Evolutionary conservation across 495 filamentous ascomycete genomes (phyloP), one percentile per base, ranked within the genome.

Genomic region (Friedmanniomyces simplex): DNA sequence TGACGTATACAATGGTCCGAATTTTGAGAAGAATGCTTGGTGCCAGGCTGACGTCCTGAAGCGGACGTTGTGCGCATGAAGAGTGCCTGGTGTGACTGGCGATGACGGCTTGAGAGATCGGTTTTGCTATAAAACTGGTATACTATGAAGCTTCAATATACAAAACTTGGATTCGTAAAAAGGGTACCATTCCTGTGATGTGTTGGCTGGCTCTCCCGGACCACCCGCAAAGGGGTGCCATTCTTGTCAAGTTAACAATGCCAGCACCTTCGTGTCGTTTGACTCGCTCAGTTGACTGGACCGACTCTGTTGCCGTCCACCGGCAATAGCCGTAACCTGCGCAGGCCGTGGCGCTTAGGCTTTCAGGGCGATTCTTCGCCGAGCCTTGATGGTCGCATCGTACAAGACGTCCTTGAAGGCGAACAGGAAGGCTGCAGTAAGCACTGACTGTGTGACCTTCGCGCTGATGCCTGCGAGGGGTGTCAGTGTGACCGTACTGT

Each of bases 371-470:
- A 78, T 64, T 56, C 69, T 75, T 59, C 74, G 75, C 24, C 82
- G 70, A 22, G 80, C 72, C 6, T 75, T 72, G 11, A 84, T 71
- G 54, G 82, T 86, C 58, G 73, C 69, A 26, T 79, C 77, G 70
- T 86, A 89, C 11, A 89, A 67, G 2, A 82, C 88, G 72, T 99
- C 93, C 77, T 99, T 99, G 73, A 99, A 96, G 14, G 91, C 91
- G 68, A 99, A 99, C 54, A 99, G 76, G 71, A 95, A 93, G 20
- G 93, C 93, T 20, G 93, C 93, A 10, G 94, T 99, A 52, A 97
- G 79, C 10, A 96, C 93, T 70, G 89, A 95, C 74, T 98, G 93
- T 14, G 88, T 88, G 18, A 97, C 84, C 75, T 99, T 99, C 30
- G 93, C 88, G 26, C 84, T 89, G 70, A 99, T 95, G 22, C 88